A percentile compares a stretch with the other conserved stretches of the same genome.
These are phyloP conservation scores for Pyricularia sp. DNA, from an alignment of 2,329 filamentous ascomycete genomes.

Conservation along the genomic window DNA sequence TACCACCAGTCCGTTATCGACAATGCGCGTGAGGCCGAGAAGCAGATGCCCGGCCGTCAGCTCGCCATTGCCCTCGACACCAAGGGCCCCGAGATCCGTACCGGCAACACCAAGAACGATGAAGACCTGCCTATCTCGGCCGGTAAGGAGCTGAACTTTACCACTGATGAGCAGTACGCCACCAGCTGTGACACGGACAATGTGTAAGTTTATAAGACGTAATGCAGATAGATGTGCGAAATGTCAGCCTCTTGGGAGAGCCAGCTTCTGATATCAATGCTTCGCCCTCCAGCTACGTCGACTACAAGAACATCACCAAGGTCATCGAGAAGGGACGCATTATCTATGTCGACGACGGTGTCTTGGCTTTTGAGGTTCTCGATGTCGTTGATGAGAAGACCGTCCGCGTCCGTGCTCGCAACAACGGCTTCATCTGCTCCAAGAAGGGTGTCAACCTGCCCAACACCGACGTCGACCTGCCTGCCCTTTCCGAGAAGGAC, in stretches of 20 bases:
- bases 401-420: slow-evolving; percentile 75
- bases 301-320: slow-evolving; percentile 99
- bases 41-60: slow-evolving; percentile 67
- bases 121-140: slow-evolving; percentile 72
- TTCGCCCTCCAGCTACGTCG: slow-evolving; percentile 63
- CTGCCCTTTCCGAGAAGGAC: slow-evolving; percentile 96
- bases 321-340: slow-evolving; percentile 84
- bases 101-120: slow-evolving; percentile 64
- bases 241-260: not conserved
- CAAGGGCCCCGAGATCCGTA: slow-evolving; percentile 54
- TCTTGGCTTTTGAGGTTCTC: slow-evolving; percentile 91
- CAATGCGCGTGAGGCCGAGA: slow-evolving; percentile 82
- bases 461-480: slow-evolving; percentile 97
- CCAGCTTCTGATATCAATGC: not conserved
- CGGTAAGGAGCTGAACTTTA: slow-evolving; percentile 85
- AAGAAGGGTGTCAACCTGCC: slow-evolving; percentile 99
- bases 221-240: not conserved
- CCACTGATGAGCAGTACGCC: slow-evolving; percentile 89
- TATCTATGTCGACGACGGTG: slow-evolving; percentile 97
- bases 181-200: slow-evolving; percentile 78
- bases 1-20: slow-evolving; percentile 94
- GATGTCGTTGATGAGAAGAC: slow-evolving; percentile 84
- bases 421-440: slow-evolving; percentile 98
- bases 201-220: slow-evolving; percentile 55
- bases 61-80: slow-evolving; percentile 88